phyloP scores from a whole-genome alignment of 208 protist species.

The Leishmania major region DNA sequence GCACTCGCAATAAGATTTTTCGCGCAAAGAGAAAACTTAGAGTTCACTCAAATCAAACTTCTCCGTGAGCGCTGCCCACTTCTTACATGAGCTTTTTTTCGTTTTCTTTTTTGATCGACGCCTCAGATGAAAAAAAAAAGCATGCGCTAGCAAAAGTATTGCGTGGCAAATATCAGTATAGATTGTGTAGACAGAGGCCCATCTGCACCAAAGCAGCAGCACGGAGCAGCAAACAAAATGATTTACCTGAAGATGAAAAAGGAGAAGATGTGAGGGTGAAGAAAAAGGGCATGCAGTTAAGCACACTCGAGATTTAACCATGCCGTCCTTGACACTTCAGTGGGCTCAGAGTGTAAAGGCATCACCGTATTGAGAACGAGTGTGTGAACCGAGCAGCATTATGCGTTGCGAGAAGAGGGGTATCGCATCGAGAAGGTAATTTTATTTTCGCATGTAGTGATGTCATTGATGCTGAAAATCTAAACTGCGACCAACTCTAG shows the following conservation, averaged over 20 bases:
- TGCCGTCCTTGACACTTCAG: neutral
- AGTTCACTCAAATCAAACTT: neutral
- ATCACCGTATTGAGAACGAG: neutral
- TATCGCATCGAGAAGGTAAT: neutral
- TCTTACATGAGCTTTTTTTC: neutral
- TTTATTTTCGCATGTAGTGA: conserved; percentile 1
- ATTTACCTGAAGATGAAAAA: neutral
- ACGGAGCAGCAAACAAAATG: neutral
- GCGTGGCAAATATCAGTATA: neutral
- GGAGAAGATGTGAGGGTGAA: neutral
- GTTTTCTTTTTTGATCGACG: conserved; percentile 7
- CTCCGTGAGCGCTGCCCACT: neutral
- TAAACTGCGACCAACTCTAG: conserved; percentile 67
- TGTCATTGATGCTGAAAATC: conserved; percentile 38
- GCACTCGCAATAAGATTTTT: neutral
- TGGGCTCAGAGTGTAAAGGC: neutral
- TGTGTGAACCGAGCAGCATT: neutral
- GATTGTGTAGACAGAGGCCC: neutral
- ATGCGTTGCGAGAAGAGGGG: neutral
- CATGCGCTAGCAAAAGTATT: neutral
- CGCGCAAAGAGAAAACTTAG: neutral
- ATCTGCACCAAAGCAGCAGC: neutral
- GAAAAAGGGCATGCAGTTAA: neutral
- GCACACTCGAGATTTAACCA: neutral
- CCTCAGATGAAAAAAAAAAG: neutral